phyloP scores from a whole-genome alignment of 768 basidiomycete genomes.

The Amanita inopinata region DNA sequence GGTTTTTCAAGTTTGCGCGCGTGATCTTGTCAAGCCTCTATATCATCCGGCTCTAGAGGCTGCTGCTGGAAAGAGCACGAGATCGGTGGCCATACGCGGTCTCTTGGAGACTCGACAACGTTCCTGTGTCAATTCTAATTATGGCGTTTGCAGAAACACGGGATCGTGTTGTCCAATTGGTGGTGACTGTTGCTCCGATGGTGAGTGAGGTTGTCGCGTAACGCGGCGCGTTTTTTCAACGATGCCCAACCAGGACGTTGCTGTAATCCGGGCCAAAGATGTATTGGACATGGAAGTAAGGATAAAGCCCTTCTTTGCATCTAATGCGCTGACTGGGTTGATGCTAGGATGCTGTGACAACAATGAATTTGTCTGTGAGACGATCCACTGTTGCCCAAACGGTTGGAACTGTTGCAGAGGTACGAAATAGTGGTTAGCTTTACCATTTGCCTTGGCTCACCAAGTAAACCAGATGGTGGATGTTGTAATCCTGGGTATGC shows the following conservation, averaged over 20 bases:
- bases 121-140: background rate
- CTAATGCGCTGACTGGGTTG: background rate
- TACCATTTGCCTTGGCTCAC: background rate
- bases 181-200: conserved; percentile 1
- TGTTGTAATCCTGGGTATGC: conserved; percentile 3
- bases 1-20: no score
- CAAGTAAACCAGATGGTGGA: background rate
- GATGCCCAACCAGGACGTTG: background rate
- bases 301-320: background rate
- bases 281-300: background rate
- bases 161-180: background rate
- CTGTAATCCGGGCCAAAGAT: background rate
- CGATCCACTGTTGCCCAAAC: background rate
- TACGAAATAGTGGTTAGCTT: background rate
- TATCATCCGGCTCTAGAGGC: no score
- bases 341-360: conserved; percentile 1
- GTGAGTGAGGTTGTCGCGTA: background rate
- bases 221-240: no score
- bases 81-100: background rate
- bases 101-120: background rate
- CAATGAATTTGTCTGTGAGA: background rate
- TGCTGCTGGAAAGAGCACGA: background rate
- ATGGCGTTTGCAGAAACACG: background rate
- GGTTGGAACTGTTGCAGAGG: background rate
- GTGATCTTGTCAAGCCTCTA: no score